phyloP scores from a whole-genome alignment of 2,329 filamentous ascomycete genomes.

The Lecanicillium sp. region DNA sequence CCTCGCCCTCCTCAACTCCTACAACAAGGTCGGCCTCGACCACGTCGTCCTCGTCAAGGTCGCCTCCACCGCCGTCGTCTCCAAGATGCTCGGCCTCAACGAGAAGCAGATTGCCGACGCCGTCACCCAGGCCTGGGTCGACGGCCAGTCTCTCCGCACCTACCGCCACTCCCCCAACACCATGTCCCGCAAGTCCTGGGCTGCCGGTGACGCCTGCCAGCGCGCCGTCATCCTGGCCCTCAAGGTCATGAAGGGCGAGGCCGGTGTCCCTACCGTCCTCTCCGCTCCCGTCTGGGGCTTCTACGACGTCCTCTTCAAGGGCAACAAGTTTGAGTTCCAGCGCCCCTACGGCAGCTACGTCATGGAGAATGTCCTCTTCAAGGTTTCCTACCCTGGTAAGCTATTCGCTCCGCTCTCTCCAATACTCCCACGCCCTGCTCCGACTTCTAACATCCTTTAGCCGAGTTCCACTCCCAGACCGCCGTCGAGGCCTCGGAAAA shows the following conservation, averaged over 20 bases:
- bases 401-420: constrained; percentile 12
- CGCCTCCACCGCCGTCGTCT: constrained; percentile 86
- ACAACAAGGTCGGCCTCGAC: constrained; percentile 97
- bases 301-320: constrained; percentile 97
- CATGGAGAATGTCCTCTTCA: constrained; percentile 99
- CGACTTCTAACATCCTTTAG: constrained; percentile 28
- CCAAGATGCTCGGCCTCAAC: constrained; percentile 85
- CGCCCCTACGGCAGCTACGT: constrained; percentile 95
- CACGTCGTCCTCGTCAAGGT: constrained; percentile 98
- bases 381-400: constrained; percentile 93
- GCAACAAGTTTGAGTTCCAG: constrained; percentile 94
- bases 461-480: constrained; percentile 98
- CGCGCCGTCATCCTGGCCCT: constrained; percentile 85
- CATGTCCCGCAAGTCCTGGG: constrained; percentile 99
- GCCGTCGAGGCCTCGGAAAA: constrained; percentile 91
- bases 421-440: background rate
- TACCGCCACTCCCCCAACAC: constrained; percentile 98
- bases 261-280: constrained; percentile 85
- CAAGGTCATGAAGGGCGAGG: constrained; percentile 87
- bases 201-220: constrained; percentile 95
- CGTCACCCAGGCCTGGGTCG: constrained; percentile 95
- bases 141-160: constrained; percentile 91
- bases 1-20: constrained; percentile 93
- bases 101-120: constrained; percentile 92
- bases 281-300: constrained; percentile 94